Percentiles rank a stretch among this genome's conserved stretches.
Evolutionary conservation across 805 yeast species (phyloP).

Genomic region (Cyberlindnera galapagoensis): DNA sequence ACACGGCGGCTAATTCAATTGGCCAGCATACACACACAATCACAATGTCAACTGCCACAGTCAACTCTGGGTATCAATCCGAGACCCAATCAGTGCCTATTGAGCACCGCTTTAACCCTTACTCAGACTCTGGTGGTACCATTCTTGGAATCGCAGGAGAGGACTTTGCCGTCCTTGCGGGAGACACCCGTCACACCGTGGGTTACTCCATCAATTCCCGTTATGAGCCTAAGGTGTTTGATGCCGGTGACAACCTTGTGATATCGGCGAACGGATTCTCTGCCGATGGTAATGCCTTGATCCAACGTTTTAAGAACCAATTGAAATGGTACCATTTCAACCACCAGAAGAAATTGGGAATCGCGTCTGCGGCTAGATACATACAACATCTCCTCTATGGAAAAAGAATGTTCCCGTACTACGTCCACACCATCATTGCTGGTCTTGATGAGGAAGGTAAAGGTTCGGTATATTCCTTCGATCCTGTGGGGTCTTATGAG

Average conservation of each 20-base stretch:
- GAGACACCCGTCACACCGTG: constrained; percentile 94
- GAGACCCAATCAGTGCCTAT: constrained; percentile 57
- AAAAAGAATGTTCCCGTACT: constrained; percentile 93
- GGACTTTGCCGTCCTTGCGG: constrained; percentile 94
- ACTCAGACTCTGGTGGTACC: constrained; percentile 95
- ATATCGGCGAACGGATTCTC: constrained; percentile 95
- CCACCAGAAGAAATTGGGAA: constrained; percentile 64
- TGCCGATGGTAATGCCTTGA: constrained; percentile 87
- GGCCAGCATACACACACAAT: no score
- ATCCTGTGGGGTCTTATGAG: constrained; percentile 97
- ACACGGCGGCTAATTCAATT: no score
- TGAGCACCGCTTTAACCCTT: constrained; percentile 90
- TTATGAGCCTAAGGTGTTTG: constrained; percentile 82
- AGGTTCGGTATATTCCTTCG: constrained; percentile 94
- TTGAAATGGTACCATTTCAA: constrained; percentile 91
- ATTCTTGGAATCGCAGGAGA: constrained; percentile 96
- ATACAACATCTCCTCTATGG: constrained; percentile 87
- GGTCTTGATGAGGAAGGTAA: constrained; percentile 84
- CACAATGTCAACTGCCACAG: constrained; percentile 30
- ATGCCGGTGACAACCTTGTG: constrained; percentile 80
- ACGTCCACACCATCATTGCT: constrained; percentile 90
- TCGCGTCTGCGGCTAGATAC: constrained; percentile 79
- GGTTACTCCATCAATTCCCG: constrained; percentile 94
- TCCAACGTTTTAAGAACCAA: constrained; percentile 57
- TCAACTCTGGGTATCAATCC: constrained; percentile 61